Evolutionary conservation across 202 grass and related monocot genomes (phyloP).

Genomic region (Carex arenaria): DNA sequence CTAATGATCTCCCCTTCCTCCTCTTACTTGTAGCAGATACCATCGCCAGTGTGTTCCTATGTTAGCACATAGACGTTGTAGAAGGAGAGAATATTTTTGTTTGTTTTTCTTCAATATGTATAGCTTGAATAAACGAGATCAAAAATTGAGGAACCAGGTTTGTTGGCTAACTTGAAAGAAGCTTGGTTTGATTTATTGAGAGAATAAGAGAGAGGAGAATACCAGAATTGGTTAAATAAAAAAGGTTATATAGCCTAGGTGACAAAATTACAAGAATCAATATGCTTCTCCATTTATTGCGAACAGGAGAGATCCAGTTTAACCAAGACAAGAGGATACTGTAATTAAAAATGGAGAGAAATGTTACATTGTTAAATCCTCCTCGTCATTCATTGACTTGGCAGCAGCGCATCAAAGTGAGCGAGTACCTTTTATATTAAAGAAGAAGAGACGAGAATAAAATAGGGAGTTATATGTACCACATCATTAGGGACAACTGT

Average conservation of each 20-base stretch:
- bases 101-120: not conserved
- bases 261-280: not conserved
- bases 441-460: not conserved
- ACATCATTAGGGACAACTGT: not conserved
- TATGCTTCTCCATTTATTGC: not conserved
- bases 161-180: not conserved
- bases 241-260: constrained; percentile 6
- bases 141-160: not conserved
- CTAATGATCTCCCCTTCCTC: not conserved
- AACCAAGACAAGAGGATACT: not conserved
- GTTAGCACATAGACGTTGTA: not conserved
- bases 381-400: constrained; percentile 25
- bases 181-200: not conserved
- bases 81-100: too few species aligned
- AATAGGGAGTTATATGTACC: not conserved
- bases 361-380: not conserved
- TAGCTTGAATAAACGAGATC: not conserved
- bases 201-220: not conserved
- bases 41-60: not conserved
- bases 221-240: not conserved
- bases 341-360: not conserved
- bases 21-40: not conserved
- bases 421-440: not conserved
- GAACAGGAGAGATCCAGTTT: not conserved
- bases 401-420: not conserved